These are phyloP conservation scores for Linaria vulgaris DNA, from an alignment of 257 asterid genomes.

Conservation along the genomic window DNA sequence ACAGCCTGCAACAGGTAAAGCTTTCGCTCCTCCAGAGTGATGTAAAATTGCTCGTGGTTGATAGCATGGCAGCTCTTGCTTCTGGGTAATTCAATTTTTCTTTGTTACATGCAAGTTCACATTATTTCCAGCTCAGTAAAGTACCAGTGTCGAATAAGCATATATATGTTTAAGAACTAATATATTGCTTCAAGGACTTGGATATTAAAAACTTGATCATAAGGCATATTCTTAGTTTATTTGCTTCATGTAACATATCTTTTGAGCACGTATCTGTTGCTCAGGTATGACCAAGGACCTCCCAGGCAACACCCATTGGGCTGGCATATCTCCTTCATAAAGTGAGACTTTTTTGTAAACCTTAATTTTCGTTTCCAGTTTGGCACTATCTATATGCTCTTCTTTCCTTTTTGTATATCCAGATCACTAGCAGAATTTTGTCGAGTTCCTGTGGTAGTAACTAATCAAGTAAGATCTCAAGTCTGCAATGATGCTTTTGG, in stretches of 20 bases:
- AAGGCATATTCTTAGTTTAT: background rate
- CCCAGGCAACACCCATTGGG: slow-evolving; percentile 58
- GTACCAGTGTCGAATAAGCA: background rate
- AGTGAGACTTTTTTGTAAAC: slow-evolving; percentile 41
- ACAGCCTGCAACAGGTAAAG: slow-evolving; percentile 75
- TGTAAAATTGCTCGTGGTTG: slow-evolving; percentile 72
- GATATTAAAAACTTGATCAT: slow-evolving; percentile 7
- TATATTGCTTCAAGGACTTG: background rate
- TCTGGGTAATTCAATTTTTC: slow-evolving; percentile 53
- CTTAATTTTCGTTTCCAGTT: slow-evolving; percentile 7
- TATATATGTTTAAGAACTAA: background rate
- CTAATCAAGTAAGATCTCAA: slow-evolving; percentile 87
- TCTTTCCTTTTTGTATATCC: slow-evolving; percentile 24
- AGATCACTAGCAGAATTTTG: slow-evolving; percentile 85
- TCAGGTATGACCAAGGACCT: slow-evolving; percentile 53
- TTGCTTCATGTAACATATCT: slow-evolving; percentile 3
- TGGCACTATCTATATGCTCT: slow-evolving; percentile 3
- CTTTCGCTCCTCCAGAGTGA: slow-evolving; percentile 58
- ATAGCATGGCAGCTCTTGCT: slow-evolving; percentile 88
- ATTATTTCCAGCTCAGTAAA: background rate
- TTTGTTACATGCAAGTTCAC: slow-evolving; percentile 14
- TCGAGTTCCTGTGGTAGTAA: slow-evolving; percentile 81
- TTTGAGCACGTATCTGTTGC: background rate
- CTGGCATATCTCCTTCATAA: slow-evolving; percentile 81
- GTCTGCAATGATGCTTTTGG: slow-evolving; percentile 51